Base-by-base conservation (phyloP, 257 asterid species). In the Capsicum rhomboideum region DNA sequence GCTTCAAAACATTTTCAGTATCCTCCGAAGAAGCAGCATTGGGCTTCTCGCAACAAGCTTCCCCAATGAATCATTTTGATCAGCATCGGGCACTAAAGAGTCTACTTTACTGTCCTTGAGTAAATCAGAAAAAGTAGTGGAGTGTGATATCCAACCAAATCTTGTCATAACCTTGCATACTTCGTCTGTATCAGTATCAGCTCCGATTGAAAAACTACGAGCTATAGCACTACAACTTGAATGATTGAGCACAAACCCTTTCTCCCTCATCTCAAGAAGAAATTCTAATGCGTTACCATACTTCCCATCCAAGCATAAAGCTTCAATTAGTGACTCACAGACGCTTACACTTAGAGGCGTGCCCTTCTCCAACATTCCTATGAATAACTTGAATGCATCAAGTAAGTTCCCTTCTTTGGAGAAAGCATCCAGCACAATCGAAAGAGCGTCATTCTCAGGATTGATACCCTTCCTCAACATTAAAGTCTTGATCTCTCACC, bases 321-420 rank as follows among this genome's bases (percentile, higher is more conserved):
- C 40, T 2, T 34, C 40, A 34, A 34, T 34, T 34, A 34, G 40
- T 34, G 40, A 34, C 40, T 34, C 40, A 3, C 40, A 34, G 40
- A 5, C 40, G 40, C 40, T 26, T 44, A 34, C 11, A 28, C 23
- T 20, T 74, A 59, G 63, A 56, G 29, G 49, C 17, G 42, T 21
- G 64, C 72, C 34, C 77, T 29, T 42, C 28, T 26, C 53, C 71
- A 64, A 63, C 52, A 78, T 74, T 58, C 49, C 20, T 37, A 40
- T 72, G 26, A 21, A 18, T 29, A 75, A 10, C 53, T 75, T 58
- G 40, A 26, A 23, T 29, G 71, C 84, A 10, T 84, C 81, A 29
- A 58, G 42, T 83, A 84, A 79, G 61, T 84, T 84, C 26, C 74
- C 84, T 53, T 79, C 82, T 55, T 84, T 84, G 56, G 80, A 64